Evolutionary conservation across 2,329 filamentous ascomycete genomes (phyloP).

Genomic region (Fusarium sp.): DNA sequence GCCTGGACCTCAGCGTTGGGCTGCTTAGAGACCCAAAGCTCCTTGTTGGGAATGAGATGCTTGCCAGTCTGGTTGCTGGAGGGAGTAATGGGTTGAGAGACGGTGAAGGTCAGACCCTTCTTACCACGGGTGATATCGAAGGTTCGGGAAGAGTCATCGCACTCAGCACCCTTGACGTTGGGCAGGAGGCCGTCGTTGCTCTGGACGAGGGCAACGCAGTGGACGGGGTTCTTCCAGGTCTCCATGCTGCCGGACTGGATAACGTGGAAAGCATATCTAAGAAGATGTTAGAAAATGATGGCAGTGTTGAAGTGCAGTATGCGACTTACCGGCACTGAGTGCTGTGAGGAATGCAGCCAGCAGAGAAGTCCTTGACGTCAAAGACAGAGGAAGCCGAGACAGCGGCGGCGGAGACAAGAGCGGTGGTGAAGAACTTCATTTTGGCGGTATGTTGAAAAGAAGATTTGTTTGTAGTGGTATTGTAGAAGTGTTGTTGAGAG

Average conservation of each 20-base stretch:
- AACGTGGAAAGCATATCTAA: constrained; percentile 35
- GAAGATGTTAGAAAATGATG: not conserved
- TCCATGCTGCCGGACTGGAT: constrained; percentile 46
- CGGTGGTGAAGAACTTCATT: constrained; percentile 39
- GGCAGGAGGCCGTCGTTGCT: constrained; percentile 49
- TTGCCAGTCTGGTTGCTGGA: constrained; percentile 45
- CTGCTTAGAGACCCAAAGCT: constrained; percentile 6
- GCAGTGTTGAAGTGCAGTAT: rapidly evolving
- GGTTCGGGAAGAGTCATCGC: constrained; percentile 50
- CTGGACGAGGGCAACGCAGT: constrained; percentile 45
- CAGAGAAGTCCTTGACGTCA: constrained; percentile 26
- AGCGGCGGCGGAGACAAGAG: constrained; percentile 26
- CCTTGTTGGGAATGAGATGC: constrained; percentile 47
- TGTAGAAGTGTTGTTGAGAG: not conserved
- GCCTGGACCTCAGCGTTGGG: constrained; percentile 48
- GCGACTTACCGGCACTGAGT: constrained; percentile 27
- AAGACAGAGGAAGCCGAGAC: constrained; percentile 19
- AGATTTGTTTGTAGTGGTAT: not conserved
- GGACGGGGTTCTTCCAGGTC: constrained; percentile 38
- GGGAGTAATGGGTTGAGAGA: constrained; percentile 50
- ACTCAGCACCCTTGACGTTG: constrained; percentile 49
- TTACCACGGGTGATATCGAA: constrained; percentile 46
- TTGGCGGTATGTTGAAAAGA: constrained; percentile 9
- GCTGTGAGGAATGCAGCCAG: constrained; percentile 29
- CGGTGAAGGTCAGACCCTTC: constrained; percentile 47